Base-by-base conservation (phyloP, 2,329 filamentous ascomycete genomes). In the Penicillium fuscoglaucum region DNA sequence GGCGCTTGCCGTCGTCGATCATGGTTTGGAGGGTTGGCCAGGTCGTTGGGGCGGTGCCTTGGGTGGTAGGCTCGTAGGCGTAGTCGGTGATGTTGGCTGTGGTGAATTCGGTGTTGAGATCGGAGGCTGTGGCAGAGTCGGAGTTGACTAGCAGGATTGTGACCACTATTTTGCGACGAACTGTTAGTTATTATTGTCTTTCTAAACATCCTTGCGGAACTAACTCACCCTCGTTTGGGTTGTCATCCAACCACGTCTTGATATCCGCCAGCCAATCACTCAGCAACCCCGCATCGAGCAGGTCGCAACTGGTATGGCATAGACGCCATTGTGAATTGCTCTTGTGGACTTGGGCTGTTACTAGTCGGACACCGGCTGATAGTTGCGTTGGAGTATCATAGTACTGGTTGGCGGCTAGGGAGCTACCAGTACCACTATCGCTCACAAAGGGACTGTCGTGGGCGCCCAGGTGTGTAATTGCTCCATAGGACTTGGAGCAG, bases 391-490 rank as follows among this genome's bases (percentile, higher is more conserved):
- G 90, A 7, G 87, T 87, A 73, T 91, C 89, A 75, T 83, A 87
- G 76, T 75, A 90, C 75, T 93, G 90, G 72, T 91, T 90, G 6
- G 88, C 89, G 2, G 86, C 83, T 3, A 86, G 74, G 28, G 85
- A 86, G 72, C 87, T 84, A 60, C 76, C 78, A 0, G 85, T 88
- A 55, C 81, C 82, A 28, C 77, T 72, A 67, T 91, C 87, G 50
- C 88, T 82, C 44, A 92, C 74, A 71, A 92, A 93, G 12, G 89
- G 81, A 60, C 84, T 87, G 76, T 92, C 83, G 76, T 93, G 90
- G 19, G 88, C 89, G 24, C 90, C 90, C 69, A 93, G 84, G 72
- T 93, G 84, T 3, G 90, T 93, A 66, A 95, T 84, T 65, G 89
- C 85, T 76, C 86, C 87, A 79, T 95, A 95, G 19, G 84, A 77